These are phyloP conservation scores for Eucalyptus cloeziana DNA, from an alignment of 345 rosid species.

Conservation along the genomic window DNA sequence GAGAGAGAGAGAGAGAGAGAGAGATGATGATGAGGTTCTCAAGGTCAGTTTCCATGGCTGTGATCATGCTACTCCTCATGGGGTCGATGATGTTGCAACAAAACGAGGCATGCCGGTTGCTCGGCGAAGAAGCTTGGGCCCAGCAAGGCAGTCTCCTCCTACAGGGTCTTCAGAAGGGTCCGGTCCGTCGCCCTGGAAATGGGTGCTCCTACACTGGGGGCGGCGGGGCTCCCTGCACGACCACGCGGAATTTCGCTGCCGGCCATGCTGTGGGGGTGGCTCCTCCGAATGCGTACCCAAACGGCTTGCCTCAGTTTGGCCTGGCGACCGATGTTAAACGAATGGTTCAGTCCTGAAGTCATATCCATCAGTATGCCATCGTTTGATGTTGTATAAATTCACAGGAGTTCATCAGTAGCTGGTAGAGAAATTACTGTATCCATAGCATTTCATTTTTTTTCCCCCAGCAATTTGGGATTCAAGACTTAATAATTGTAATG, in stretches of 20 bases:
- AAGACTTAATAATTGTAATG: background rate
- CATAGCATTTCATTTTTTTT: background rate
- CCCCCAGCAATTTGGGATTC: background rate
- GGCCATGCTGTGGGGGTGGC: background rate
- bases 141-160: background rate
- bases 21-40: background rate
- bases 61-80: background rate
- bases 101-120: background rate
- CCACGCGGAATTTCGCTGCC: background rate
- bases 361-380: background rate
- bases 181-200: background rate
- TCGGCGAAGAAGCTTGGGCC: background rate
- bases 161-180: background rate
- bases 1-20: background rate
- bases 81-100: background rate
- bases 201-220: background rate
- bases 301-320: background rate
- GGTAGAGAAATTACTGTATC: background rate
- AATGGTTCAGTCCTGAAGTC: background rate
- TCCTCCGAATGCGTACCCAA: background rate
- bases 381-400: background rate
- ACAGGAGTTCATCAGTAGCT: background rate
- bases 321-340: background rate
- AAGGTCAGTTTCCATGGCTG: background rate
- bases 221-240: background rate